Base-by-base conservation (phyloP, 2,329 filamentous ascomycete genomes). In the Aspergillus sp. region DNA sequence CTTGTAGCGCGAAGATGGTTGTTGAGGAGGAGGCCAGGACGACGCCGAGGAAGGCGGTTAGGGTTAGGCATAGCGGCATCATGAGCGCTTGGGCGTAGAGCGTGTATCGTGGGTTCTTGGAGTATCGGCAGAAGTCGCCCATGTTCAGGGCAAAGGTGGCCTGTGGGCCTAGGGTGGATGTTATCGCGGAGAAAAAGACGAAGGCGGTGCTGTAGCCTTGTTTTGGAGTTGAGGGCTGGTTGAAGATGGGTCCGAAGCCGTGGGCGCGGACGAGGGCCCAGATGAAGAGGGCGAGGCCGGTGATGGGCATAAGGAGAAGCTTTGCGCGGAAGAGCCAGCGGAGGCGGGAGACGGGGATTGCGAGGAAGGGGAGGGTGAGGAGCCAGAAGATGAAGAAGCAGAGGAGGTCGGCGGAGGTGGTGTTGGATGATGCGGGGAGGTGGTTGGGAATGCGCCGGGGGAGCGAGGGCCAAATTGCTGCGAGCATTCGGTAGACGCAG, bases 401-500 rank as follows among this genome's bases (percentile, higher is more conserved):
- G 48, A 51, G 48, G 48, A 51, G 48, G 48, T 51, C 48, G 48
- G 48, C 48, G 48, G 48, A 51, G 23, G 48, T 51, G 15, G 31
- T 51, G 48, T 51, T 51, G 4, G 48, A 25, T 19, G 48, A 51
- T 25, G 23, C 25, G 6, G 48, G 48, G 48, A 51, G 48, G 25
- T 31, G 48, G 48, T 51, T 51, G 22, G 48, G 48, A 25, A 51
- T 51, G 28, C 48, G 13, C 23, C 13, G n/a, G 25, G 48, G 25
- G 4, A 51, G 48, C 2, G 48, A 51, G 23, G 48, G 48, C 48
- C 48, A 51, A 25, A 51, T 51, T 1, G 48, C 48, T 6, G 22
- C 48, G 48, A 51, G 48, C 48, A 51, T 51, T 31, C 9, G 23
- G 23, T 51, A 51, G 17, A 51, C 48, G 23, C 48, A 51, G 9